Conservation (phyloP, 805 yeast genomes). For the Debaryomyces prosopidis region DNA sequence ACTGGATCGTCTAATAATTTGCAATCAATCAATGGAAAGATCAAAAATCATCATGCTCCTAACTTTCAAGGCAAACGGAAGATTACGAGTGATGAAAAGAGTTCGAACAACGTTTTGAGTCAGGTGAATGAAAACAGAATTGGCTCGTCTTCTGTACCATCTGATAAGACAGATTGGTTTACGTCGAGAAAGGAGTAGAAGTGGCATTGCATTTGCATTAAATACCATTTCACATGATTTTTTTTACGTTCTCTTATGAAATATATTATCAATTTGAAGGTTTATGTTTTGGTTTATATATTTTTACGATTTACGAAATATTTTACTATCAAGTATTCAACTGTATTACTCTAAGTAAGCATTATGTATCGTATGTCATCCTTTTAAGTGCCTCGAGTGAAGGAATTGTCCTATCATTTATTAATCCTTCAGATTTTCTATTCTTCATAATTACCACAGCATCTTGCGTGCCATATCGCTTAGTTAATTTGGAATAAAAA, state of each 20-base stretch:
- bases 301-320: neutral
- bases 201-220: neutral
- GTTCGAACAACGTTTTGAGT: neutral
- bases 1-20: neutral
- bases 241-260: neutral
- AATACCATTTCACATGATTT: neutral
- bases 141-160: conserved; percentile 24
- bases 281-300: neutral
- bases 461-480: conserved; percentile 46
- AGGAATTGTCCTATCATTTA: conserved; percentile 10
- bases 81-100: neutral
- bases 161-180: conserved; percentile 25
- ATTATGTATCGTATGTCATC: neutral
- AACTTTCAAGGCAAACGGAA: neutral
- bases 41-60: conserved; percentile 1
- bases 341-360: neutral
- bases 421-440: conserved; percentile 5
- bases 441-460: conserved; percentile 39
- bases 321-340: neutral
- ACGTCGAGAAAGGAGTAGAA: conserved; percentile 26
- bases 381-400: neutral
- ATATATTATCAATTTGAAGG: neutral
- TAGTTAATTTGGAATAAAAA: conserved; percentile 64
- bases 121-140: conserved; percentile 2
- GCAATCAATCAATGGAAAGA: neutral